Base-by-base conservation (phyloP, 164 flowering plant species). In the Stephania cephalantha region DNA sequence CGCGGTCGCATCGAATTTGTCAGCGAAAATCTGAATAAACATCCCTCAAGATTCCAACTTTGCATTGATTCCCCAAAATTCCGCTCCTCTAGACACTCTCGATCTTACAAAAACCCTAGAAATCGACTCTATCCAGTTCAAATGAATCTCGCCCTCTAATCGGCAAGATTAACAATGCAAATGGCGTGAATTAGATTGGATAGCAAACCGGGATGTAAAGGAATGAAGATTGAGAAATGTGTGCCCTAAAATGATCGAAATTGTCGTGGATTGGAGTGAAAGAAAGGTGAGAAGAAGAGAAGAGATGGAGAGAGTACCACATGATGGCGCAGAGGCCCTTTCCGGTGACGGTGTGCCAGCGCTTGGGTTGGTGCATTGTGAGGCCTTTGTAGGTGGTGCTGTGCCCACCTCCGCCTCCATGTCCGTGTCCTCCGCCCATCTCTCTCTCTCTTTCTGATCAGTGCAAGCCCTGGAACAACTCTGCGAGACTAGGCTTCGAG, bases 271-370 rank as follows among this genome's bases (percentile, higher is more conserved):
- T 58, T 6, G n/a, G 7, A 18, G 17, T 17, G 66, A 61, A 61
- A 18, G 25, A 61, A 18, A 58, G 65, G n/a, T 58, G 22, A 58
- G 65, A 58, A 5, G 1, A 17, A 58, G 18, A 58, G 65, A 58
- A 17, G 18, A 17, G 65, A 58, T 2, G 6, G n/a, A 17, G 22
- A 6, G n/a, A 58, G 69, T 78, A 90, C 95, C 97, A 92, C 97
- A 92, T 92, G 73, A 94, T 71, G 61, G 97, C 97, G 74, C 94
- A 90, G 84, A 94, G 55, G 84, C 97, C 97, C 79, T 90, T 91
- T 31, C 95, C 95, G 75, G 93, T 89, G 84, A 91, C 46, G 0
- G 79, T 46, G 77, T 91, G 97, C 97, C 98, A 91, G 35, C 97
- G 87, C 86, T 91, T 91, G 1, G 98, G 97, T 11, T 83, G 87